phyloP scores from a whole-genome alignment of 768 basidiomycete genomes.

The Royoungia palumana region DNA sequence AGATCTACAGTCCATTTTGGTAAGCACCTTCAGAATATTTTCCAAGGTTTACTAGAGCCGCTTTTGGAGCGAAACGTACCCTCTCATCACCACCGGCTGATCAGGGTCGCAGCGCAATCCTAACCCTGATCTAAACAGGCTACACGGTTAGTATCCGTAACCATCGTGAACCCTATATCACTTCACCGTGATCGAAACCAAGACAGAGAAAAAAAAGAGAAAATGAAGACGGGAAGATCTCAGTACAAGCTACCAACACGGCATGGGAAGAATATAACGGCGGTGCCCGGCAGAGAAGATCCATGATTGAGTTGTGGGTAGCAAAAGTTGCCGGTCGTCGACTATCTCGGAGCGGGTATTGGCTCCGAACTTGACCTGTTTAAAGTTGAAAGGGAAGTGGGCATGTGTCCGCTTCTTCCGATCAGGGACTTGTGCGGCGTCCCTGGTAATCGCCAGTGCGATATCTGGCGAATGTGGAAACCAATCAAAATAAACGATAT shows the following conservation, averaged over 20 bases:
- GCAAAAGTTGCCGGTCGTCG: slow-evolving; percentile 12
- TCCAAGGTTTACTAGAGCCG: slow-evolving; percentile 9
- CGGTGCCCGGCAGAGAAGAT: slow-evolving; percentile 22
- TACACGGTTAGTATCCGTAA: slow-evolving; percentile 10
- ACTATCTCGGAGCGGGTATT: slow-evolving; percentile 22
- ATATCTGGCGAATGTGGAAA: slow-evolving; percentile 20
- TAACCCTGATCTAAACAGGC: slow-evolving; percentile 16
- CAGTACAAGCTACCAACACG: slow-evolving; percentile 19
- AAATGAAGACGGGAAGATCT: slow-evolving; percentile 1
- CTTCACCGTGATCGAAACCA: not conserved
- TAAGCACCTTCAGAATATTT: slow-evolving; percentile 19
- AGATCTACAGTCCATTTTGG: slow-evolving; percentile 28
- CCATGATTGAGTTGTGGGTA: slow-evolving; percentile 15
- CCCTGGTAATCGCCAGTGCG: slow-evolving; percentile 27
- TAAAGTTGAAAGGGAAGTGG: slow-evolving; percentile 15
- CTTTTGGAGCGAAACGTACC: slow-evolving; percentile 17
- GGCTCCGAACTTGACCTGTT: slow-evolving; percentile 22
- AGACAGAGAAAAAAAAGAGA: not conserved
- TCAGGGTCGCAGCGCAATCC: slow-evolving; percentile 13
- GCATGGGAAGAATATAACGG: slow-evolving; percentile 18
- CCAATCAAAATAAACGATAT: slow-evolving; percentile 19
- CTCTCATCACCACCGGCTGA: slow-evolving; percentile 12
- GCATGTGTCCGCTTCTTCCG: slow-evolving; percentile 23
- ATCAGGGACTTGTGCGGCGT: slow-evolving; percentile 20
- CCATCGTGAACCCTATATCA: slow-evolving; percentile 7